These are phyloP conservation scores for Castanospermum australe DNA, from an alignment of 306 rosid genomes.

Conservation along the genomic window DNA sequence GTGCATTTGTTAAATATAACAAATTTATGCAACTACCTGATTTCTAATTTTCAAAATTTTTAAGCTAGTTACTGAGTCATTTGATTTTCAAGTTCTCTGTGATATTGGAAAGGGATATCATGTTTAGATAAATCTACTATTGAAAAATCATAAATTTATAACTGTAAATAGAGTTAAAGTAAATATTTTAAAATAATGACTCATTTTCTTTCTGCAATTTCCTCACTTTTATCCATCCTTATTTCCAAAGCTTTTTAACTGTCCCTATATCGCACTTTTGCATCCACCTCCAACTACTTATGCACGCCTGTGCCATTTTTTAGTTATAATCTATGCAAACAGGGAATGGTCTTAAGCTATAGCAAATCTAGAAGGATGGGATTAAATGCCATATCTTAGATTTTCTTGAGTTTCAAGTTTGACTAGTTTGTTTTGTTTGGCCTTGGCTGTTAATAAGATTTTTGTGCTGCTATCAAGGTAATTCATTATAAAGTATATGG, in stretches of 20 bases:
- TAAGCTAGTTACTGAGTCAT: neutral
- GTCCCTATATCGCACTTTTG: neutral
- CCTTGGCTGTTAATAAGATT: neutral
- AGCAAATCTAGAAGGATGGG: neutral
- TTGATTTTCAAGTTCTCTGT: conserved; percentile 3
- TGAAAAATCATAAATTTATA: no score
- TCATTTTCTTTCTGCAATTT: neutral
- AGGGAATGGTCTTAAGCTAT: neutral
- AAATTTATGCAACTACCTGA: neutral
- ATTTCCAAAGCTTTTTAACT: neutral
- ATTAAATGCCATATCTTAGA: no score
- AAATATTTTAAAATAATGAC: neutral
- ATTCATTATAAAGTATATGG: no score
- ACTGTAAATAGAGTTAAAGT: neutral
- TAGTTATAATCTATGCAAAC: neutral
- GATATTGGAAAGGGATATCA: neutral
- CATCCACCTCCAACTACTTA: neutral
- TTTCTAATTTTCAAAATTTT: neutral
- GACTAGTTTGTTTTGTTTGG: neutral
- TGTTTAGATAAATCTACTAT: neutral
- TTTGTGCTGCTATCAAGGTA: no score
- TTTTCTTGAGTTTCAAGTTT: no score
- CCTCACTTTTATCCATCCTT: neutral
- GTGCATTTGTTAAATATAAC: neutral
- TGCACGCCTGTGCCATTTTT: neutral